Evolutionary conservation across 2,329 filamentous ascomycete species (phyloP).

Genomic region (Sporothrix sp.): DNA sequence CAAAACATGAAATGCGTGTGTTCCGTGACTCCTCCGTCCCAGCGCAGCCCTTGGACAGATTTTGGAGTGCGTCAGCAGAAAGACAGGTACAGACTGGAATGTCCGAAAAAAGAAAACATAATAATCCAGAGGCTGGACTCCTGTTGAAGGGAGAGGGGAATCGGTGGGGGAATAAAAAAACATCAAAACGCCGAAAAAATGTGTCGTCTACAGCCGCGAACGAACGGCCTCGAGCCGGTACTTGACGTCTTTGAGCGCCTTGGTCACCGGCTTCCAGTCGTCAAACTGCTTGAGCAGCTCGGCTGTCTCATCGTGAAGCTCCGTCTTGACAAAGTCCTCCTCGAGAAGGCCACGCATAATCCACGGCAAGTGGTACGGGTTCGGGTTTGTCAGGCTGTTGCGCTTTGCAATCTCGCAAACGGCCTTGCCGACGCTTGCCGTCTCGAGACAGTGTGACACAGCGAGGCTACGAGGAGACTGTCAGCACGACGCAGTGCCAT

Average conservation of each 20-base stretch:
- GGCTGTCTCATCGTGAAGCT: slow-evolving; percentile 65
- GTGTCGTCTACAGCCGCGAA: slow-evolving; percentile 55
- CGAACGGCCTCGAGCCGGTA: slow-evolving; percentile 85
- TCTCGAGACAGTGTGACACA: slow-evolving; percentile 64
- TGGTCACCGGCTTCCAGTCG: slow-evolving; percentile 82
- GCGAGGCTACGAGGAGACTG: slow-evolving; percentile 40
- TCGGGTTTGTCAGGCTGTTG: slow-evolving; percentile 45
- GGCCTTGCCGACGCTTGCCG: slow-evolving; percentile 42
- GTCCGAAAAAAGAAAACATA: background rate
- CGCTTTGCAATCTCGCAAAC: slow-evolving; percentile 43
- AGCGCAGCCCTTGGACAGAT: background rate
- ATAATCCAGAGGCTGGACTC: background rate
- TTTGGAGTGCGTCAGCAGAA: no score
- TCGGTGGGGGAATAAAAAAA: background rate
- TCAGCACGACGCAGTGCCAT: no score
- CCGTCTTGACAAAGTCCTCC: slow-evolving; percentile 79
- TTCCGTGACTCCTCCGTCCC: background rate
- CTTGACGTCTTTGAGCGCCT: slow-evolving; percentile 90
- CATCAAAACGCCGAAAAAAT: background rate
- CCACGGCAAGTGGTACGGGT: slow-evolving; percentile 89
- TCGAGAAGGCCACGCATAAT: slow-evolving; percentile 89
- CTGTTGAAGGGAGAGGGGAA: background rate
- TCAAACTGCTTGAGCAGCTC: slow-evolving; percentile 82
- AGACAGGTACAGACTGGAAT: no score
- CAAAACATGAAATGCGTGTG: background rate